phyloP scores from a whole-genome alignment of 2,329 filamentous ascomycete genomes.

The Amesomyces nigricolor region DNA sequence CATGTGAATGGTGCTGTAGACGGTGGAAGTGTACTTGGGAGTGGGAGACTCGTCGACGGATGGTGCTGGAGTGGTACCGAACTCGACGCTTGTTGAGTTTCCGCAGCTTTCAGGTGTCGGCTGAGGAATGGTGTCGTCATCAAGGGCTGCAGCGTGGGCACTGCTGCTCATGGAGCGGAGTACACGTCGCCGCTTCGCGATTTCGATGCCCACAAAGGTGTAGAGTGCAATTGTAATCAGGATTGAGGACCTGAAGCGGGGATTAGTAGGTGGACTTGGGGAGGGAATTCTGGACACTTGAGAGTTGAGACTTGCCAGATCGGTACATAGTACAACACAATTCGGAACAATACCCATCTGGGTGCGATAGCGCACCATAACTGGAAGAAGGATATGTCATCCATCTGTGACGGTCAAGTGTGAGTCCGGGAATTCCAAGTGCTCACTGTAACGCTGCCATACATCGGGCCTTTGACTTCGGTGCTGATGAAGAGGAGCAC shows the following conservation, averaged over 20 bases:
- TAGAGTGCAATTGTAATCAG: constrained; percentile 37
- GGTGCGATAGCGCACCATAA: constrained; percentile 36
- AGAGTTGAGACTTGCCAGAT: constrained; percentile 12
- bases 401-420: neutral
- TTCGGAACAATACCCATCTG: constrained; percentile 32
- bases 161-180: constrained; percentile 28
- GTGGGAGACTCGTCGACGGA: neutral
- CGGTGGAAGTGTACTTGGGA: constrained; percentile 26
- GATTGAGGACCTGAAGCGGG: constrained; percentile 29
- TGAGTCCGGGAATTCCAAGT: too few relatives aligned
- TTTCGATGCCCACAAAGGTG: constrained; percentile 36
- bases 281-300: neutral
- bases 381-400: constrained; percentile 18
- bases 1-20: constrained; percentile 9
- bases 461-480: constrained; percentile 31
- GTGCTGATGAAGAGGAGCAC: constrained; percentile 32
- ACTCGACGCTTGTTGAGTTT: constrained; percentile 10
- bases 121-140: constrained; percentile 21
- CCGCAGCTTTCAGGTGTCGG: neutral
- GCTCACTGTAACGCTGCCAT: constrained; percentile 33
- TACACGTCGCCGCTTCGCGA: constrained; percentile 30
- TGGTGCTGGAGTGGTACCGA: neutral
- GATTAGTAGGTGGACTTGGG: neutral
- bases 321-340: constrained; percentile 34
- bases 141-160: constrained; percentile 28